Conservation (phyloP, 225 moss, liverwort and hornwort genomes). For the Climacium dendroides region DNA sequence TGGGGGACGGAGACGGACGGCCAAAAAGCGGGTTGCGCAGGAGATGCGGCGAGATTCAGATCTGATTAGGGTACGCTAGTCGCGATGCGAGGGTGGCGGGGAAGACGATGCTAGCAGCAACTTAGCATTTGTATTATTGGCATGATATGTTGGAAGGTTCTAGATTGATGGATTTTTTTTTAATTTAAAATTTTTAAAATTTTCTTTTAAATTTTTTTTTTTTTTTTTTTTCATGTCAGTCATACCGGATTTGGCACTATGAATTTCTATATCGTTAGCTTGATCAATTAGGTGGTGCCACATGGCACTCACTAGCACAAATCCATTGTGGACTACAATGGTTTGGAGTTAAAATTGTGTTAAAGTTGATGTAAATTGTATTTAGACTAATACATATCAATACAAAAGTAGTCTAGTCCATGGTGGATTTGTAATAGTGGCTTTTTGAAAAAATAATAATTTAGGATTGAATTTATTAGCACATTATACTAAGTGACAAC, state of each 20-base stretch:
- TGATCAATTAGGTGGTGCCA: neutral
- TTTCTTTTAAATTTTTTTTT: too few relatives aligned
- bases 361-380: neutral
- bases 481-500: fast-evolving
- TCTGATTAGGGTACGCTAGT: neutral
- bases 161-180: neutral
- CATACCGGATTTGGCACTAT: neutral
- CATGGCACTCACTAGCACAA: fast-evolving
- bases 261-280: neutral
- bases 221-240: too few relatives aligned
- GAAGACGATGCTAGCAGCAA: neutral
- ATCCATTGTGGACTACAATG: fast-evolving
- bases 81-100: neutral
- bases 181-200: too few relatives aligned
- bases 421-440: neutral
- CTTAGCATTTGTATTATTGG: neutral
- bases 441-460: too few relatives aligned
- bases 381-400: neutral
- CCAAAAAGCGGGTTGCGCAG: neutral
- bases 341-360: neutral
- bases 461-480: too few relatives aligned
- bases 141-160: neutral
- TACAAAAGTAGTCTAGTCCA: fast-evolving
- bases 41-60: neutral
- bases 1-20: neutral